Evolutionary conservation across 1,284 basidiomycete species (phyloP).

Genomic region (Athelia psychrophila): DNA sequence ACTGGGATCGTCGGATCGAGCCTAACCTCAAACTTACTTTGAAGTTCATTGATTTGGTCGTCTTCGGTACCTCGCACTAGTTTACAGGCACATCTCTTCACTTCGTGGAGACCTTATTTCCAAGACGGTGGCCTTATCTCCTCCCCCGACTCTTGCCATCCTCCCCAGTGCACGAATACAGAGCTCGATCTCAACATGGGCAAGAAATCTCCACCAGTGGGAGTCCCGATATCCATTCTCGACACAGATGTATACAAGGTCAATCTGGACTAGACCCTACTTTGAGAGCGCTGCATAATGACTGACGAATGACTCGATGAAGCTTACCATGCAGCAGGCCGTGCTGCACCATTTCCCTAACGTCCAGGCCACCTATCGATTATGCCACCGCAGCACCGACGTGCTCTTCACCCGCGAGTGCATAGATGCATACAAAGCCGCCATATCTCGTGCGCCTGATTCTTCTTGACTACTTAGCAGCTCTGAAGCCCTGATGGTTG

Average conservation of each 20-base stretch:
- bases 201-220: conserved; percentile 8
- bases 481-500: neutral
- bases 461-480: conserved; percentile 1
- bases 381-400: conserved; percentile 80
- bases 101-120: too few relatives aligned
- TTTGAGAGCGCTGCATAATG: neutral
- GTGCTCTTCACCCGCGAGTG: conserved; percentile 73
- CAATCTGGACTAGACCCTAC: conserved; percentile 1
- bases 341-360: conserved; percentile 80
- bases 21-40: too few relatives aligned
- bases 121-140: too few relatives aligned
- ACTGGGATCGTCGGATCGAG: too few relatives aligned
- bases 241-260: conserved; percentile 98
- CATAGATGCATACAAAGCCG: conserved; percentile 63
- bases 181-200: too few relatives aligned
- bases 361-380: conserved; percentile 70
- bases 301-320: conserved; percentile 9
- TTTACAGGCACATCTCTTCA: too few relatives aligned
- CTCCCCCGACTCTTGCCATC: too few relatives aligned
- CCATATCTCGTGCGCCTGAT: conserved; percentile 63
- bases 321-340: conserved; percentile 98
- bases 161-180: too few relatives aligned
- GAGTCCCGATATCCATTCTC: conserved; percentile 61
- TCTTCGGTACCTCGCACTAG: too few relatives aligned
- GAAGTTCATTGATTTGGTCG: too few relatives aligned